Conservation (phyloP, 176 grass and related monocot genomes). For the Raddia guianensis region DNA sequence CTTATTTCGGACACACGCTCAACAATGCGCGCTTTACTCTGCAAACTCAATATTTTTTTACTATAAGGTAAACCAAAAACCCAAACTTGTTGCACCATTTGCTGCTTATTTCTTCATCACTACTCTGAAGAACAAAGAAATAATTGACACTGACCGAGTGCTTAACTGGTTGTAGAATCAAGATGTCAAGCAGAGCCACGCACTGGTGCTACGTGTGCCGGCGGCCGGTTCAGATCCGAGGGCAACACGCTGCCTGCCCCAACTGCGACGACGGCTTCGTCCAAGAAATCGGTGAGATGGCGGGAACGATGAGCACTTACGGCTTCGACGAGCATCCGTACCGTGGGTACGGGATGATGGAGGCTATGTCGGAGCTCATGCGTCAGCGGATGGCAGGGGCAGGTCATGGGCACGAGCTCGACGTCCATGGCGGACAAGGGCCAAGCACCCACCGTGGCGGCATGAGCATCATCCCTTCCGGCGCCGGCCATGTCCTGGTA, state of each 20-base stretch:
- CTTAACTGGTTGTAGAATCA: neutral
- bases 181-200: constrained; percentile 61
- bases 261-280: constrained; percentile 59
- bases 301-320: constrained; percentile 26
- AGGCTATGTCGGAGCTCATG: constrained; percentile 50
- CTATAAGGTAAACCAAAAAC: neutral
- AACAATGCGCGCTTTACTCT: neutral
- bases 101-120: neutral
- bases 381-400: constrained; percentile 28
- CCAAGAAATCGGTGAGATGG: constrained; percentile 63
- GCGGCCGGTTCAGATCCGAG: constrained; percentile 32
- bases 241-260: constrained; percentile 44
- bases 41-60: neutral
- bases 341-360: constrained; percentile 38
- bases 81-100: neutral
- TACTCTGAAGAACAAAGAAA: neutral
- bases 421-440: constrained; percentile 25
- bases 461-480: neutral
- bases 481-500: neutral
- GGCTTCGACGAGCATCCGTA: constrained; percentile 12
- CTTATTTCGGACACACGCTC: neutral
- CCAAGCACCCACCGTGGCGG: neutral
- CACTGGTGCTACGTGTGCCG: constrained; percentile 66
- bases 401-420: constrained; percentile 5
- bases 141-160: neutral